A percentile compares a stretch with the other conserved stretches of the same genome.
These are phyloP conservation scores for Mycosarcoma mackinlayi DNA, from an alignment of 1,284 basidiomycete species.

Conservation along the genomic window DNA sequence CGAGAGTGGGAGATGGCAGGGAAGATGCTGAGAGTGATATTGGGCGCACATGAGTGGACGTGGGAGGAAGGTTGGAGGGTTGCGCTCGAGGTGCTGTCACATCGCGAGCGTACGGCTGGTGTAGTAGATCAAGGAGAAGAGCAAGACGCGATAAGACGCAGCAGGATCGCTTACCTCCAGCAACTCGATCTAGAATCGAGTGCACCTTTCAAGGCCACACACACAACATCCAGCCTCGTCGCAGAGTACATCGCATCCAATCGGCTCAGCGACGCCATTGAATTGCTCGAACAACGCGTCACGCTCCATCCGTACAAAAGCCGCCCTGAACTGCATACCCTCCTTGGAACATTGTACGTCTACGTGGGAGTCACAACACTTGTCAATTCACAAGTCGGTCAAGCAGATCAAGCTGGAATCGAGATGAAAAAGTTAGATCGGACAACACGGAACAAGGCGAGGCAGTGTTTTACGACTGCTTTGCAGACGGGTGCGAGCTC, in stretches of 20 bases:
- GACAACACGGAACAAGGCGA: constrained; percentile 16
- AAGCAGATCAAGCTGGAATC: neutral
- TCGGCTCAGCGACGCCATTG: constrained; percentile 28
- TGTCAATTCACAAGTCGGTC: neutral
- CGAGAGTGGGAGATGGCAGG: constrained; percentile 13
- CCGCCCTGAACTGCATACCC: constrained; percentile 17
- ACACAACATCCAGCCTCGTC: constrained; percentile 16
- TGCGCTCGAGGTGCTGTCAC: constrained; percentile 1
- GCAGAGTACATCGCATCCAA: constrained; percentile 16
- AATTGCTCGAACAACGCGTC: constrained; percentile 28
- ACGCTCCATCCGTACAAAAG: constrained; percentile 32
- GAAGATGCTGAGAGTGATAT: constrained; percentile 16
- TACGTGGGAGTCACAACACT: constrained; percentile 21
- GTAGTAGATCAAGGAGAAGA: neutral
- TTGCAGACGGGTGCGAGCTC: constrained; percentile 8
- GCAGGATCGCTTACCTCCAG: constrained; percentile 14
- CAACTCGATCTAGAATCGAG: constrained; percentile 14
- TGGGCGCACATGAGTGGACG: constrained; percentile 36
- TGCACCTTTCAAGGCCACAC: constrained; percentile 15
- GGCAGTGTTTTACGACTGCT: constrained; percentile 26
- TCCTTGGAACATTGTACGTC: constrained; percentile 37
- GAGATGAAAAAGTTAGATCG: constrained; percentile 20
- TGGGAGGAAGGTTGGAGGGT: constrained; percentile 12
- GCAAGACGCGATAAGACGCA: neutral
- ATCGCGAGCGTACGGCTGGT: too few relatives aligned